Evolutionary conservation across 2,329 filamentous ascomycete genomes (phyloP), one percentile per base, ranked within the genome.

Genomic region (Rhexocercosporidium sp.): DNA sequence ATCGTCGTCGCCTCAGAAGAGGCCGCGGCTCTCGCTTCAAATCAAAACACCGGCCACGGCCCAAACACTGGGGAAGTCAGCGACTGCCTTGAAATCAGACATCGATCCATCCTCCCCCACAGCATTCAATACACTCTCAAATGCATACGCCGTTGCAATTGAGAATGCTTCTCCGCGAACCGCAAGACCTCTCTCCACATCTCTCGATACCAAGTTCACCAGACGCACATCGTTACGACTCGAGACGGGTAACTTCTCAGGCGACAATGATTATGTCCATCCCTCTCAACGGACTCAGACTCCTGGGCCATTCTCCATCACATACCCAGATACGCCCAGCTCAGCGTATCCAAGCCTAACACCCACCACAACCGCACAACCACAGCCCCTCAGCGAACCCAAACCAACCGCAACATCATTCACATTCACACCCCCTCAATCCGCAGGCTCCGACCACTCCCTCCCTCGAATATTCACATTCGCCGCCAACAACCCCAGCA

Each of bases 41-140:
- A 87, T 82, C 73, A 85, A 84, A 73, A 79, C 84, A 27, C 76
- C 80, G 34, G 75, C 77, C 65, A 78, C 77, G 39, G 75, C 81
- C 47, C 75, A 79, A 63, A 81, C 78, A 63, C 76, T 81, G 18
- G 76, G 78, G 44, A 79, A 80, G 67, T 79, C 79, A 0, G 79
- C 81, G 31, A 82, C 81, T 68, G 81, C 79, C 5, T 75, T 85
- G 51, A 77, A 77, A 64, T 59, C 81, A 25, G 80, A 82, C 61
- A 78, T 85, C 46, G 84, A 89, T 71, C 84, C 86, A 34, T 84
- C 82, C 66, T 88, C 88, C 37, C 86, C 87, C 3, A 90, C 88
- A 1, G 81, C 86, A 25, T 89, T 89, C 79, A 90, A 90, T 78
- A 90, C 88, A 1, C 82, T 90, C 46, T 88, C 87, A 63, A 90